Evolutionary conservation across 176 grass and related monocot genomes (phyloP), one percentile per base, ranked within the genome.

Genomic region (Oryza glaberrima): DNA sequence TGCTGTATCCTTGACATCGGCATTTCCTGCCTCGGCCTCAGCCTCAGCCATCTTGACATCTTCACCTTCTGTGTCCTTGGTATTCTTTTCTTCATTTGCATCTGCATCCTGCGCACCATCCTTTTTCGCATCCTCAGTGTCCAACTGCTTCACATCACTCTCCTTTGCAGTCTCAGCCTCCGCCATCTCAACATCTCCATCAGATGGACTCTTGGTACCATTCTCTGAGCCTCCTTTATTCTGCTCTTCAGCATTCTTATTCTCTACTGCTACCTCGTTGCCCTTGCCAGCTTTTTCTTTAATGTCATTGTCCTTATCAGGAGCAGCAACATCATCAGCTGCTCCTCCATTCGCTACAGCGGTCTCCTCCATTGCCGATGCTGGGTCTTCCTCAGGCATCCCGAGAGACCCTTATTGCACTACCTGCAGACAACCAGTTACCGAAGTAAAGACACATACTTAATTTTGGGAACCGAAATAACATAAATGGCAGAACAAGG

Each of bases 331-430:
- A 22, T 71, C 73, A 16, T 22, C 65, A 10, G 72, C 52, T 60
- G 35, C 49, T 78, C 60, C 87, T 64, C 89, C 89, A 82, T 91
- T 94, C 23, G 60, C 84, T 11, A 87, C 34, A 74, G 49, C 84
- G 3, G 16, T 69, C 76, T 80, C 84, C 51, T 85, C 92, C 87
- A 85, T 84, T 67, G 45, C 73, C 17, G 69, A 40, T 48, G 81
- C 68, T 82, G 51, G 81, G 61, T 91, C 63, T 20, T 61, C 32
- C 85, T 81, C 73, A 0, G 80, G n/a, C 83, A 91, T 82, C 81
- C 72, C 11, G 15, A 22, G 43, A 43, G 19, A 81, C 63, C 65
- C 76, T 87, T 87, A 84, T 70, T 84, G 40, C 13, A 81, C 76
- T 20, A 87, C 7, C 89, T 91, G 85, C 69, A 46, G 54, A 76